phyloP scores from a whole-genome alignment of 352 stramenopile species.

The Phytophthora parvispora region DNA sequence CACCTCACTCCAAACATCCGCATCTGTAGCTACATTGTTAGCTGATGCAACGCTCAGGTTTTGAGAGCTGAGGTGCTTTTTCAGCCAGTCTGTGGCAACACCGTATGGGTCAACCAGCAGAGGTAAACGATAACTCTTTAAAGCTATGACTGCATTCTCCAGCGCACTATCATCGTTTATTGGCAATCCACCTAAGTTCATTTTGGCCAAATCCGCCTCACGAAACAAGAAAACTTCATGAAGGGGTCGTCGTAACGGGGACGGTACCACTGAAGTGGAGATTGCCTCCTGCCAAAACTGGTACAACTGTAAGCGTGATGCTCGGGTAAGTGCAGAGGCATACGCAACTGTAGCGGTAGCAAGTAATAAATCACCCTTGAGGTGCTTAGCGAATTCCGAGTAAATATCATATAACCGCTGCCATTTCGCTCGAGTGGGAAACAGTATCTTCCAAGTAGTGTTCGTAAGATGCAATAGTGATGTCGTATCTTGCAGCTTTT shows the following conservation, averaged over 20 bases:
- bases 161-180: constrained; percentile 41
- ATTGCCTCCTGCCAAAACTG: constrained; percentile 50
- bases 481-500: constrained; percentile 58
- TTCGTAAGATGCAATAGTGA: constrained; percentile 64
- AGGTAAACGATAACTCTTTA: constrained; percentile 55
- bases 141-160: constrained; percentile 57
- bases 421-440: constrained; percentile 58
- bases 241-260: constrained; percentile 18
- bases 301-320: constrained; percentile 30
- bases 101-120: constrained; percentile 72
- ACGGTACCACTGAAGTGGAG: constrained; percentile 44
- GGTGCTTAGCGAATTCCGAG: constrained; percentile 47
- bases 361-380: constrained; percentile 73
- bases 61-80: constrained; percentile 32
- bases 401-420: constrained; percentile 47
- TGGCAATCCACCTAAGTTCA: constrained; percentile 56
- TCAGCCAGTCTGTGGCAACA: constrained; percentile 66
- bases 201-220: constrained; percentile 40
- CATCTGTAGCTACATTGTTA: constrained; percentile 10
- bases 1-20: constrained; percentile 54
- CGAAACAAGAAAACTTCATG: constrained; percentile 50
- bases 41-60: constrained; percentile 17
- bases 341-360: constrained; percentile 66
- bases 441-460: constrained; percentile 65
- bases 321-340: constrained; percentile 36